phyloP scores from a whole-genome alignment of 1,139 yeast species.

The Suhomyces bokatorum region DNA sequence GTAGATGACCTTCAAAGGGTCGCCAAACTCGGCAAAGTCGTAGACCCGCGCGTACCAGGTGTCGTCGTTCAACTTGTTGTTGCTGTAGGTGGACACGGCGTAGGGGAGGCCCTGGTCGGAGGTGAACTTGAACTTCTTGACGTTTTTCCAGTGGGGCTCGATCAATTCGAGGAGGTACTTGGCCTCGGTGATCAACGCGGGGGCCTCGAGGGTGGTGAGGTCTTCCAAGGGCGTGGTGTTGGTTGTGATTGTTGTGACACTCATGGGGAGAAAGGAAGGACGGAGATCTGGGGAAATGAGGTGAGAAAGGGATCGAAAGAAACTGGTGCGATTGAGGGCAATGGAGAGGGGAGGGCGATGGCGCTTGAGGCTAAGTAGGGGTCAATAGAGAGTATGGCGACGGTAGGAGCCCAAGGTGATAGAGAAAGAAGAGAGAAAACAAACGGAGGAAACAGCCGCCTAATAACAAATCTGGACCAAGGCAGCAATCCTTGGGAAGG shows the following conservation, averaged over 20 bases:
- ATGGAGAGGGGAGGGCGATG: too few relatives aligned
- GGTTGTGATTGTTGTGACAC: slow-evolving; percentile 12
- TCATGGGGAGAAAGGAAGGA: slow-evolving; percentile 1
- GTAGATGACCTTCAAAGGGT: slow-evolving; percentile 17
- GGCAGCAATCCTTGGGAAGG: neutral
- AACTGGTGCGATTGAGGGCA: too few relatives aligned
- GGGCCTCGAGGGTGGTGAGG: slow-evolving; percentile 16
- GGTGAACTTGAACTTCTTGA: slow-evolving; percentile 15
- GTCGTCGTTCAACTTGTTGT: slow-evolving; percentile 18
- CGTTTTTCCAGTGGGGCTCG: slow-evolving; percentile 17
- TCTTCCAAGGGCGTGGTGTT: slow-evolving; percentile 16
- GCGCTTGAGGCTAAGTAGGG: too few relatives aligned
- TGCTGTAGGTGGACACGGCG: slow-evolving; percentile 19
- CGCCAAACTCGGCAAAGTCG: slow-evolving; percentile 19
- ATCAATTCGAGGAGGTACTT: slow-evolving; percentile 17
- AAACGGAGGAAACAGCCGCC: too few relatives aligned
- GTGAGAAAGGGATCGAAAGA: too few relatives aligned
- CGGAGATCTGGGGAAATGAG: too few relatives aligned
- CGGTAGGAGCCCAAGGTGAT: neutral
- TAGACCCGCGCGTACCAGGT: slow-evolving; percentile 26
- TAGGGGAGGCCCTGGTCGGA: slow-evolving; percentile 13
- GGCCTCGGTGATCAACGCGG: slow-evolving; percentile 16
- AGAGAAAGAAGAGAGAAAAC: too few relatives aligned
- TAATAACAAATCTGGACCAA: too few relatives aligned
- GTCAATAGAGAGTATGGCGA: too few relatives aligned